A percentile compares a stretch with the other conserved stretches of the same genome.
These are phyloP conservation scores for Phytophthora melonis DNA, from an alignment of 352 stramenopile species.

Conservation along the genomic window DNA sequence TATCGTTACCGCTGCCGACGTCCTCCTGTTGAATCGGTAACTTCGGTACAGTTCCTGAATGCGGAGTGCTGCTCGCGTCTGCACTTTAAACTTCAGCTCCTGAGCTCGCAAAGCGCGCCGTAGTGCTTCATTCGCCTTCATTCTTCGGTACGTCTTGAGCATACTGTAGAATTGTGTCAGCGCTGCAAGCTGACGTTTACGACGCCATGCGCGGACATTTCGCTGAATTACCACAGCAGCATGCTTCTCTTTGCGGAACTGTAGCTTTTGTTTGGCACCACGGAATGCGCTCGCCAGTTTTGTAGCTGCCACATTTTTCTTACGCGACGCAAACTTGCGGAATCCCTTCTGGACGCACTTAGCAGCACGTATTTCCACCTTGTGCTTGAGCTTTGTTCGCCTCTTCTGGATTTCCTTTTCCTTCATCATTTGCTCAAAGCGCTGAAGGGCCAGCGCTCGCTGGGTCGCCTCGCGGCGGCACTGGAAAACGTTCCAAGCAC, in stretches of 20 bases:
- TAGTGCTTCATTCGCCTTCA: slow-evolving; percentile 37
- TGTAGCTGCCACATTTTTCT: slow-evolving; percentile 36
- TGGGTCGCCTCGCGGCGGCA: slow-evolving; percentile 26
- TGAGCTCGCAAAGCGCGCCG: slow-evolving; percentile 20
- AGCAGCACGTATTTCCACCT: slow-evolving; percentile 45
- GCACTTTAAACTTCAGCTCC: slow-evolving; percentile 29
- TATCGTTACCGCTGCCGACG: slow-evolving; percentile 43
- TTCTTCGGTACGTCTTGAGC: slow-evolving; percentile 47
- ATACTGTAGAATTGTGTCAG: slow-evolving; percentile 50
- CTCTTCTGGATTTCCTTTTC: slow-evolving; percentile 39
- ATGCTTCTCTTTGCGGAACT: slow-evolving; percentile 35
- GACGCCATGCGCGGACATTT: slow-evolving; percentile 53
- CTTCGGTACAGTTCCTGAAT: slow-evolving; percentile 32
- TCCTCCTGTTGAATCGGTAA: slow-evolving; percentile 33
- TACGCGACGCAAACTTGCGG: slow-evolving; percentile 33
- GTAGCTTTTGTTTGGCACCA: slow-evolving; percentile 25
- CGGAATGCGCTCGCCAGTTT: slow-evolving; percentile 46
- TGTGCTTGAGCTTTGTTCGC: slow-evolving; percentile 28
- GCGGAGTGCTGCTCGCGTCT: slow-evolving; percentile 25
- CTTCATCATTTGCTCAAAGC: slow-evolving; percentile 48
- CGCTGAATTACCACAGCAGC: slow-evolving; percentile 44
- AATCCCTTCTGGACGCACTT: slow-evolving; percentile 41
- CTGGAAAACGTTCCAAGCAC: slow-evolving; percentile 29
- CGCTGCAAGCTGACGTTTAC: slow-evolving; percentile 38
- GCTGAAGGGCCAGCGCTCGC: slow-evolving; percentile 41